A percentile compares a stretch with the other conserved stretches of the same genome.
Evolutionary conservation across 2,329 filamentous ascomycete genomes (phyloP).

Genomic region (Colletotrichum higginsianum): DNA sequence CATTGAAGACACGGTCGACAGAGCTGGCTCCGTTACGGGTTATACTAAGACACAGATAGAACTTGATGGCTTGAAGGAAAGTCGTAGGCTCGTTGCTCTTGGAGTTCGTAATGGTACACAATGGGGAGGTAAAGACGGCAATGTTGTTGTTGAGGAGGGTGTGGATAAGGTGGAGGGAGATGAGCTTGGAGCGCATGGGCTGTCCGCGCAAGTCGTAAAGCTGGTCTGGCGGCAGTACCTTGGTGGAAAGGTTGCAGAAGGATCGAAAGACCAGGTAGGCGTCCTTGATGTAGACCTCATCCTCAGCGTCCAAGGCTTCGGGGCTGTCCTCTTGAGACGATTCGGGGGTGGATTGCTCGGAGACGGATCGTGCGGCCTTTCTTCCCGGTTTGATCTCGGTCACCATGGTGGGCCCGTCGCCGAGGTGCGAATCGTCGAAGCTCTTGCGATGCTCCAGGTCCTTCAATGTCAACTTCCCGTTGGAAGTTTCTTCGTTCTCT

Average conservation of each 20-base stretch:
- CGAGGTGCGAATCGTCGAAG: constrained; percentile 77
- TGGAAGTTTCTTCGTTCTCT: constrained; percentile 49
- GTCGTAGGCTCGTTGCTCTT: constrained; percentile 89
- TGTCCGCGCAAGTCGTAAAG: constrained; percentile 93
- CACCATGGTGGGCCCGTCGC: constrained; percentile 78
- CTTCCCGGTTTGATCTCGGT: constrained; percentile 69
- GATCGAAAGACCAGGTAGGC: constrained; percentile 97
- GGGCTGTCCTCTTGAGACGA: constrained; percentile 68
- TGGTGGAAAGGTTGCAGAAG: constrained; percentile 97
- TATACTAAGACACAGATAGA: constrained; percentile 94
- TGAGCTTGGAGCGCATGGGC: constrained; percentile 96
- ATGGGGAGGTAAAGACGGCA: constrained; percentile 88
- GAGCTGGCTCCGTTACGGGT: constrained; percentile 96
- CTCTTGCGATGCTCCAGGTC: constrained; percentile 78
- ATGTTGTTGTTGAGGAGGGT: constrained; percentile 96
- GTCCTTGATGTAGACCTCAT: constrained; percentile 97
- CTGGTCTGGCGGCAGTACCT: constrained; percentile 89
- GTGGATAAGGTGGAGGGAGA: constrained; percentile 95
- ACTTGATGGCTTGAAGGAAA: constrained; percentile 95
- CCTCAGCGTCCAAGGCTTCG: constrained; percentile 79
- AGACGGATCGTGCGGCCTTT: constrained; percentile 62
- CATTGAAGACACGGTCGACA: constrained; percentile 92
- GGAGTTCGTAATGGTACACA: constrained; percentile 93
- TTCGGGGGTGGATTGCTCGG: constrained; percentile 70
- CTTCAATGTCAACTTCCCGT: constrained; percentile 75